Evolutionary conservation across 768 basidiomycete genomes (phyloP).

Genomic region (Paxillus involutus): DNA sequence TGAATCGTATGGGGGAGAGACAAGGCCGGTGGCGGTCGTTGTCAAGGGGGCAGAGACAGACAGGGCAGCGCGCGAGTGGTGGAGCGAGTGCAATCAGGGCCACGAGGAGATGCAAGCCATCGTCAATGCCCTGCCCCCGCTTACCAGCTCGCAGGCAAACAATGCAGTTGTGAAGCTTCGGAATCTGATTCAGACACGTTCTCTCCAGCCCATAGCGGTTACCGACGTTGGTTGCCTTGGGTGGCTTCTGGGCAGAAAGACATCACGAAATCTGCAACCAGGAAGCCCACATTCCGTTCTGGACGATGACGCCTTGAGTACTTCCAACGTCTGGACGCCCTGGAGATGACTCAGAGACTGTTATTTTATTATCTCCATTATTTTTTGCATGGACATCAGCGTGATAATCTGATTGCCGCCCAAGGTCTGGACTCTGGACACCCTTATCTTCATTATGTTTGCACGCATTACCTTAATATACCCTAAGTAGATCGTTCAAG

Average conservation of each 20-base stretch:
- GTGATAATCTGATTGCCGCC: too few relatives aligned
- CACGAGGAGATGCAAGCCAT: slow-evolving; percentile 15
- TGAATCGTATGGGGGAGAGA: slow-evolving; percentile 24
- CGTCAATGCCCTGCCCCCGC: slow-evolving; percentile 22
- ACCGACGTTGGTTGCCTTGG: slow-evolving; percentile 20
- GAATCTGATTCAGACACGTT: slow-evolving; percentile 18
- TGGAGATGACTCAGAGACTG: not conserved
- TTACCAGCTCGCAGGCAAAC: not conserved
- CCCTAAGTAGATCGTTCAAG: too few relatives aligned
- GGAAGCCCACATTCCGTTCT: not conserved
- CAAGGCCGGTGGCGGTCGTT: slow-evolving; percentile 24
- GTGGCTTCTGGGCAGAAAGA: slow-evolving; percentile 13
- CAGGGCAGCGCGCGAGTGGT: slow-evolving; percentile 20
- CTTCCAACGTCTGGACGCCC: slow-evolving; percentile 16
- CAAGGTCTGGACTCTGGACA: too few relatives aligned
- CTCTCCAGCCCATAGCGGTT: slow-evolving; percentile 23
- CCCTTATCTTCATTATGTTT: too few relatives aligned
- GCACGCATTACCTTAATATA: too few relatives aligned
- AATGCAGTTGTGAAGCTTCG: slow-evolving; percentile 9
- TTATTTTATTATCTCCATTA: not conserved
- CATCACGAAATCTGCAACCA: slow-evolving; percentile 1
- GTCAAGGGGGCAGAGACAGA: slow-evolving; percentile 21
- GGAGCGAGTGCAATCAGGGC: slow-evolving; percentile 9
- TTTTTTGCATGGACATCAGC: not conserved
- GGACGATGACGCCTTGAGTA: slow-evolving; percentile 21